Base-by-base conservation (phyloP, 495 filamentous ascomycete genomes). In the Penicillium bialowiezense region DNA sequence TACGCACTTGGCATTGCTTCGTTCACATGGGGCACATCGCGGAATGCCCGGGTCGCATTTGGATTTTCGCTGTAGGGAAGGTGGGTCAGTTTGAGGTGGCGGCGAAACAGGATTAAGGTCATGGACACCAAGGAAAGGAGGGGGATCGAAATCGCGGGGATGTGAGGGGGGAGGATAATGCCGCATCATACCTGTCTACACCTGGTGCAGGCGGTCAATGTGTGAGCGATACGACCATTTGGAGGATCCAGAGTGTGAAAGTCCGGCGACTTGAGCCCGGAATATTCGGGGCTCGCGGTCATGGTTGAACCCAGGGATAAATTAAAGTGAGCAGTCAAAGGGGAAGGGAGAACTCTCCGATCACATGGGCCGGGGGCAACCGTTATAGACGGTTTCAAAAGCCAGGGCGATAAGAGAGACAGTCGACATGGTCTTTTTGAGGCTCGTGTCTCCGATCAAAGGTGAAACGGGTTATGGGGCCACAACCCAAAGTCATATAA, bases 1-100 rank as follows among this genome's bases (percentile, higher is more conserved):
- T 56, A 95, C 91, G 75, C 92, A 97, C 50, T 79, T 78, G 32
- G 89, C 84, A 57, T 90, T 90, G 50, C 87, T 90, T 53, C 91
- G 81, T 71, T 95, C 90, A 76, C 92, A 97, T 12, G 91, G 90
- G n/a, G 84, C 79, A 67, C 92, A 97, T 64, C 85, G 84, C 34
- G 92, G 92, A 37, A 97, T 80, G 13, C 88, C 86, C 20, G 91
- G 86, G 66, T 96, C 92, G 68, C 92, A 97, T 75, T 88, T 80
- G 18, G 91, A 95, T 76, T 97, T 97, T 40, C 91, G 83, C 91
- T 95, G 59, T 31, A 47, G 19, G 37, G 9, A 42, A 15, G 26
- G 41, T 38, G 43, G 34, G 21, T 32, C 29, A 34, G 38, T 31
- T 2, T 7, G n/a, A n/a, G n/a, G 38, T 42, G 33, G 38, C 18